Conservation (phyloP, 2,329 filamentous ascomycete genomes). For the Sarocladium oryzae region DNA sequence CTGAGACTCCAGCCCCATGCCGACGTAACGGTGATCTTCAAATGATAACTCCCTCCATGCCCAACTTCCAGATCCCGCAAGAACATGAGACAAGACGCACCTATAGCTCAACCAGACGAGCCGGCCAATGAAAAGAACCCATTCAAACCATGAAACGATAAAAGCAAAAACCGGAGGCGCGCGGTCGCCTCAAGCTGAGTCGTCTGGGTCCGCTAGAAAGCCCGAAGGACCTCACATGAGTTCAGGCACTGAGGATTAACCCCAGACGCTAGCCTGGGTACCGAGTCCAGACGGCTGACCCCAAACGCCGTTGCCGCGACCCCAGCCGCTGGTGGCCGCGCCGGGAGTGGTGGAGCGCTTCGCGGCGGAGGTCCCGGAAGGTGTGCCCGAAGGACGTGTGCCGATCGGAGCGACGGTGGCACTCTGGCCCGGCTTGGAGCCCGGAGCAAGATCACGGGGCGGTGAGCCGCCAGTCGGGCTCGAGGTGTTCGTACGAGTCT, state of each 20-base stretch:
- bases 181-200: neutral
- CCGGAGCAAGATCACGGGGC: slow-evolving; percentile 55
- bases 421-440: slow-evolving; percentile 46
- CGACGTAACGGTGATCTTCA: slow-evolving; percentile 2
- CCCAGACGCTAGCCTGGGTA: slow-evolving; percentile 91
- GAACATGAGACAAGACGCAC: slow-evolving; percentile 4
- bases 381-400: slow-evolving; percentile 66
- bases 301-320: slow-evolving; percentile 77
- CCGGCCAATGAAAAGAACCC: neutral
- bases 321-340: slow-evolving; percentile 83
- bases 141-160: neutral
- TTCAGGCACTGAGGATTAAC: slow-evolving; percentile 24
- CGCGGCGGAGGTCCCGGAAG: slow-evolving; percentile 39
- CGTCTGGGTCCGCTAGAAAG: neutral
- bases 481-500: slow-evolving; percentile 77
- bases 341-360: slow-evolving; percentile 87
- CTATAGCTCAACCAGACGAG: neutral
- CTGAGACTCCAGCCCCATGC: slow-evolving; percentile 3
- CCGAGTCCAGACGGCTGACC: slow-evolving; percentile 74
- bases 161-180: neutral
- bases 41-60: slow-evolving; percentile 7
- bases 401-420: slow-evolving; percentile 84
- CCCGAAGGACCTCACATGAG: no score
- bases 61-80: neutral
- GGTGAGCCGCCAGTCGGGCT: slow-evolving; percentile 75